Evolutionary conservation across 768 basidiomycete species (phyloP).

Genomic region (Auricularia sp.): DNA sequence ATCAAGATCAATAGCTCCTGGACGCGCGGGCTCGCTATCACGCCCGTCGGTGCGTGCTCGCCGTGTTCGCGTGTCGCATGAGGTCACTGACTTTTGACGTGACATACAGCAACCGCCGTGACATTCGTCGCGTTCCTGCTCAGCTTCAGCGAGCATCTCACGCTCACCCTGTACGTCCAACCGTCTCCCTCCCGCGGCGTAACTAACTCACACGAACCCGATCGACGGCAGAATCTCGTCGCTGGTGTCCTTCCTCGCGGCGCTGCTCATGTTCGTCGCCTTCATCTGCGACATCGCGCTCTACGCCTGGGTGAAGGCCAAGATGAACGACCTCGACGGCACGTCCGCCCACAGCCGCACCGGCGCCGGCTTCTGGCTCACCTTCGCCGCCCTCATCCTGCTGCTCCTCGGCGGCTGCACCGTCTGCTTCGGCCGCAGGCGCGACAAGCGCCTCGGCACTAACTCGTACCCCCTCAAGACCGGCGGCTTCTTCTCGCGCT

Average conservation of each 20-base stretch:
- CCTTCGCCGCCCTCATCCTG: slow-evolving; percentile 55
- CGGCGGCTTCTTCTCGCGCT: neutral
- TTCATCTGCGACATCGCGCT: slow-evolving; percentile 74
- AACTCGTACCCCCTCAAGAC: neutral
- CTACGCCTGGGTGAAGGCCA: slow-evolving; percentile 48
- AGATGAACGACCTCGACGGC: slow-evolving; percentile 40
- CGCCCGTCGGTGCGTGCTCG: slow-evolving; percentile 55
- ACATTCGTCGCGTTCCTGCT: slow-evolving; percentile 56
- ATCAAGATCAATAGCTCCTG: slow-evolving; percentile 44
- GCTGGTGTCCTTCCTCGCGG: slow-evolving; percentile 55
- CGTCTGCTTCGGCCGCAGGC: slow-evolving; percentile 59
- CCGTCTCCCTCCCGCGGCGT: neutral
- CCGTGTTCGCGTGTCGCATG: too few species aligned
- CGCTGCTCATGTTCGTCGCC: slow-evolving; percentile 55
- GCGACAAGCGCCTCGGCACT: slow-evolving; percentile 20
- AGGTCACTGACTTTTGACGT: neutral
- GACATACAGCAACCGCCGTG: slow-evolving; percentile 34
- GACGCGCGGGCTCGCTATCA: slow-evolving; percentile 66
- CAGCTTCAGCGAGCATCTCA: slow-evolving; percentile 49
- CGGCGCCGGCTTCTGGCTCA: slow-evolving; percentile 69
- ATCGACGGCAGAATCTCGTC: slow-evolving; percentile 24
- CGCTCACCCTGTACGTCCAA: slow-evolving; percentile 23
- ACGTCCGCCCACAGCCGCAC: slow-evolving; percentile 40
- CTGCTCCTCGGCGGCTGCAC: slow-evolving; percentile 56
- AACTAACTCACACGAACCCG: neutral